Evolutionary conservation across 257 asterid genomes (phyloP), one percentile per base, ranked within the genome.

Genomic region (Oldenlandia corymbosa): DNA sequence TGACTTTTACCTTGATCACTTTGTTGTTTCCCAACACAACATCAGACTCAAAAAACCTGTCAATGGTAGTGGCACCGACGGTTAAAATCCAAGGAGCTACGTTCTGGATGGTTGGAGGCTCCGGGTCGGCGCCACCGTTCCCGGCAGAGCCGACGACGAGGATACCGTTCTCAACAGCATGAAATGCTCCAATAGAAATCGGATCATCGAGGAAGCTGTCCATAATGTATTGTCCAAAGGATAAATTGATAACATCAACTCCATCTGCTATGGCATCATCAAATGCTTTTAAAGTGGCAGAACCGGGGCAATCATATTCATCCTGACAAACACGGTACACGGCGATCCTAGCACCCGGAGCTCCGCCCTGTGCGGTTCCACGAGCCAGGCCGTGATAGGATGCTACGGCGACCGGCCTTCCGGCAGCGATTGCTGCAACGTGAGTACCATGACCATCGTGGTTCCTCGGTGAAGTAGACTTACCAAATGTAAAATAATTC

Each of bases 11-110:
- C 92, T 85, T 78, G 31, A 83, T 71, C 66, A 65, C 73, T 56
- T 71, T 80, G 62, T 71, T 78, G 53, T 80, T 87, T 9, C 86
- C 96, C 37, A 89, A 59, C n/a, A 89, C 55, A 34, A 87, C 53
- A 41, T 71, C 79, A 0, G 83, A 58, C 79, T 86, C 78, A 10
- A 88, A 85, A 41, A 78, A 85, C 3, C 98, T 94, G 43, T 91
- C 96, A 4, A 84, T 80, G 5, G 95, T 83, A 27, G 95, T 83
- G n/a, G 95, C 96, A 11, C 90, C 94, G 17, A 91, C 94, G 1
- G 98, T 83, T 13, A 91, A 68, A 50, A 91, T 81, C 98, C 98
- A 91, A 4, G 98, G 98, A 45, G 94, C 96, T 5, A 67, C 73
- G 36, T 91, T 91, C 65, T 68, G 80, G 1, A 82, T 84, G 0